Evolutionary conservation across 805 yeast genomes (phyloP), one percentile per base, ranked within the genome.

Genomic region (Zygosaccharomyces lentus): DNA sequence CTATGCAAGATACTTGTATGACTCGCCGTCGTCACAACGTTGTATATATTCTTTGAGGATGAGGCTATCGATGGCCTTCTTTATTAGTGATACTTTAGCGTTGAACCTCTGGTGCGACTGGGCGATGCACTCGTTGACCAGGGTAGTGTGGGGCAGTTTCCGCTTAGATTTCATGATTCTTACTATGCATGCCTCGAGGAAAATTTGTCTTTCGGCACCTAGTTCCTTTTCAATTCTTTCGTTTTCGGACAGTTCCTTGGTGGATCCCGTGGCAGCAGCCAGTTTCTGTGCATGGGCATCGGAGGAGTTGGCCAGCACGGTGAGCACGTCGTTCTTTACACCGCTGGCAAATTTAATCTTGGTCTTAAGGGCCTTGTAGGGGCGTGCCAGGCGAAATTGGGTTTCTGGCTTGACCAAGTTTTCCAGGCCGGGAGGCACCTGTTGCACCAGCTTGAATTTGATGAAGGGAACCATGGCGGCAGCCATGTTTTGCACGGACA

Each of bases 111-210:
- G 69, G 53, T 81, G 82, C 3, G 96, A 80, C 62, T 88, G 96
- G 49, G 87, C 84, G 57, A 87, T 82, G 34, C 90, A 91, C 65
- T 91, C 98, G 56, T 84, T 87, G 34, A 89, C 82, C 58, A 91
- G 75, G 45, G 81, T 82, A 40, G 82, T 84, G 62, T 90, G 97
- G 53, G 80, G 79, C 57, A 87, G 72, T 36, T 74, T 75, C 65
- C 89, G 86, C 61, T 96, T 77, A 1, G 96, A 90, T 71, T 91
- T 91, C 98, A 91, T 93, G 61, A 91, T 87, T 58, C 99, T 78
- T 32, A 91, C 98, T 67, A 93, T 88, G 59, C 96, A 87, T 2
- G 98, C 96, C 61, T 88, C 87, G 57, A 93, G 73, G 68, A 82
- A 83, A 61, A 85, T 81, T 67, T 84, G 84, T 62, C 96, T 78